Base-by-base conservation (phyloP, 2,329 filamentous ascomycete species). In the Fusarium avenaceum region DNA sequence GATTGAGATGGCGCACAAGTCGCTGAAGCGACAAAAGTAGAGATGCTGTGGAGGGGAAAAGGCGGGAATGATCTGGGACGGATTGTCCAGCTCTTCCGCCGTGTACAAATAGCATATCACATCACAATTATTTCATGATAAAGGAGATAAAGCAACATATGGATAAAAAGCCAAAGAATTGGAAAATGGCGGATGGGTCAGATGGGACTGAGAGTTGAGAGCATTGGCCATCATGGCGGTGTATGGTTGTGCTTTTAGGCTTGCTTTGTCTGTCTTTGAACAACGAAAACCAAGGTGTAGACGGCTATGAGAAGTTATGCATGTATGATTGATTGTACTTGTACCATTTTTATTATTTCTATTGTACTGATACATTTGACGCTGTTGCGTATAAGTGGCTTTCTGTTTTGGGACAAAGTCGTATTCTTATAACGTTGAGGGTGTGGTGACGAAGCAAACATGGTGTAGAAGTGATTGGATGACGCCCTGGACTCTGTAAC, bases 1-100 rank as follows among this genome's bases (percentile, higher is more conserved):
- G 40, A 84, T 97, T 45, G 93, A 97, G 75, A 97, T 98, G 93
- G 96, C 94, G 71, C 87, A 90, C 73, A 97, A 97, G 83, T 94
- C 94, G 17, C 88, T 97, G 83, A 90, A 93, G 80, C 87, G 95
- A 75, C 87, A 93, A 78, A 97, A 97, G 80, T 98, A 84, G 74
- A 58, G n/a, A 24, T 50, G 47, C 22, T n/a, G 24, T 39, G 15
- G 38, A 20, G 24, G 4, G 13, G 14, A 38, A 57, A 38, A 52
- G 64, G 67, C 49, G 35, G 20, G n/a, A 40, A 63, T 47, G 59
- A 55, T 40, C n/a, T 57, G 57, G 32, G 51, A 60, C 30, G 55
- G 38, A 24, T 35, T 39, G 17, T 35, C 33, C 45, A 47, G 47
- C 39, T 51, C 45, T 15, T 43, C 57, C 38, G 55, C 54, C 43